Percentiles rank a stretch among this genome's conserved stretches.
phyloP scores from a whole-genome alignment of 2,329 filamentous ascomycete species.

The Gremmenia infestans region DNA sequence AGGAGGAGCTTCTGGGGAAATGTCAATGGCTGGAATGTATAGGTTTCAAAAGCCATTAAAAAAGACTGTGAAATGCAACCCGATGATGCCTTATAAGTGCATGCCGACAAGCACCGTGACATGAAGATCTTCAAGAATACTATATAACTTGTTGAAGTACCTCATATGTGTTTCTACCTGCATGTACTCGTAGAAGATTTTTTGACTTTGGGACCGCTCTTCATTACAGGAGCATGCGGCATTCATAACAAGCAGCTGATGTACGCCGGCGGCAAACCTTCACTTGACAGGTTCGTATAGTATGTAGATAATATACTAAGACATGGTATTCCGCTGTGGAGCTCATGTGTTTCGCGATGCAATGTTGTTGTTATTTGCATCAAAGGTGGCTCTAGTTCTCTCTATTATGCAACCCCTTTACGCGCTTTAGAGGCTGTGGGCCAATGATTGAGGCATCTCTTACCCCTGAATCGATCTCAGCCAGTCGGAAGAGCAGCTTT shows the following conservation, averaged over 20 bases:
- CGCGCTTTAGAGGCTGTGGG: slow-evolving; percentile 23
- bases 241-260: too few species aligned
- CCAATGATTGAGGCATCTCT: slow-evolving; percentile 16
- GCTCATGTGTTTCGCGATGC: neutral
- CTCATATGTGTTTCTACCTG: too few species aligned
- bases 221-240: too few species aligned
- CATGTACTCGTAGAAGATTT: too few species aligned
- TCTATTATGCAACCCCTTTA: slow-evolving; percentile 23
- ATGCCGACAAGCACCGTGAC: too few species aligned
- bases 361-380: slow-evolving; percentile 17
- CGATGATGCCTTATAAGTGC: neutral
- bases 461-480: slow-evolving; percentile 11
- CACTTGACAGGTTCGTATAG: neutral
- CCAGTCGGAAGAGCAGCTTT: slow-evolving; percentile 23
- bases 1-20: slow-evolving; percentile 53
- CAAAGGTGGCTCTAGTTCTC: neutral
- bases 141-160: too few species aligned
- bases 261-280: neutral
- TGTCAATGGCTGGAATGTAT: slow-evolving; percentile 45
- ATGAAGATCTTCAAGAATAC: too few species aligned
- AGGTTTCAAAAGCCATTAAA: slow-evolving; percentile 34
- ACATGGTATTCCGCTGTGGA: slow-evolving; percentile 1
- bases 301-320: neutral
- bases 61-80: slow-evolving; percentile 49
- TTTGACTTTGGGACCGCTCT: too few species aligned